Evolutionary conservation across 306 rosid genomes (phyloP).

Genomic region (Chamaecrista fasciculata): DNA sequence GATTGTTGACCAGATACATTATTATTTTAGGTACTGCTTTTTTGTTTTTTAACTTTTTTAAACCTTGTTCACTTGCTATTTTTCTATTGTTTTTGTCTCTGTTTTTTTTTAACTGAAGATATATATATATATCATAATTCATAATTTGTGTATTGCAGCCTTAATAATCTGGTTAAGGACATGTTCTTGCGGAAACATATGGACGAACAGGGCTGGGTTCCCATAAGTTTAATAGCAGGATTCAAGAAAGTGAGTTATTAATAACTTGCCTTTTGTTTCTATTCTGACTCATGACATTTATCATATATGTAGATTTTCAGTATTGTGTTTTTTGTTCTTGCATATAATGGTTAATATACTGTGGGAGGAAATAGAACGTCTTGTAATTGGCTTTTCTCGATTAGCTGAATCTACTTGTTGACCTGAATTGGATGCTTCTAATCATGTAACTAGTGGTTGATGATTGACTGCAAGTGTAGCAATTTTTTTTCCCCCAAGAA

Average conservation of each 20-base stretch:
- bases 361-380: not conserved
- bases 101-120: slow-evolving; percentile 26
- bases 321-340: no score
- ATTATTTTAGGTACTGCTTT: slow-evolving; percentile 80
- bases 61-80: not conserved
- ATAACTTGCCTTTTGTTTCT: slow-evolving; percentile 21
- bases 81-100: slow-evolving; percentile 2
- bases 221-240: slow-evolving; percentile 62
- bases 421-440: slow-evolving; percentile 6
- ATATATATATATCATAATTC: no score
- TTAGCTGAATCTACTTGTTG: slow-evolving; percentile 17
- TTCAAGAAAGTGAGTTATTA: slow-evolving; percentile 72
- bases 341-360: not conserved
- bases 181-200: slow-evolving; percentile 72
- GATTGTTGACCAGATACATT: slow-evolving; percentile 77
- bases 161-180: slow-evolving; percentile 74
- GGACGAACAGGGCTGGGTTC: slow-evolving; percentile 95
- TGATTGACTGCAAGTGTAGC: not conserved
- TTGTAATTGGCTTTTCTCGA: not conserved
- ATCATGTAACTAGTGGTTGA: not conserved
- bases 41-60: not conserved
- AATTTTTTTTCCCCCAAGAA: slow-evolving; percentile 2
- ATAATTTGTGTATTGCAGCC: slow-evolving; percentile 54
- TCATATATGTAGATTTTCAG: no score
- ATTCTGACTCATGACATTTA: no score